Evolutionary conservation across 1,139 yeast genomes (phyloP), one percentile per base, ranked within the genome.

Genomic region (Geotrichum fermentans): DNA sequence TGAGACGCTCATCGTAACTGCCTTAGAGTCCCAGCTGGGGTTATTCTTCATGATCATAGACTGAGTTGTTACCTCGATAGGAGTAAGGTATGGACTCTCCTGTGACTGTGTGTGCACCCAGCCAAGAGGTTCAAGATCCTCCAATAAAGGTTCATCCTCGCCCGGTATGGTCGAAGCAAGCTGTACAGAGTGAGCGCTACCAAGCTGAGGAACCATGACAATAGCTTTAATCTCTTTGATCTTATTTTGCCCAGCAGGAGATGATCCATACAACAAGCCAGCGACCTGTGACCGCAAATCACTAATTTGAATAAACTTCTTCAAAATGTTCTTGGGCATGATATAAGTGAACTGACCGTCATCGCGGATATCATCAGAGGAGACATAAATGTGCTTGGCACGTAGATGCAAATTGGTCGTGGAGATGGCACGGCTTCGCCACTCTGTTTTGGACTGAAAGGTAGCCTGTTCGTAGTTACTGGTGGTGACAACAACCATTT

Each of bases 401-500:
- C 96, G 79, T 61, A 85, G 69, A 59, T 83, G 83, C 45, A 92
- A 70, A 57, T 80, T 76, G 45, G 86, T 77, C 0, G 95, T 77
- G 1, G 95, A 82, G 50, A 94, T 78, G 0, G 97, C 97, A 39
- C 95, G 72, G 52, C 77, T 77, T 58, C 97, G 77, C 99, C 99
- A 92, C 63, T 90, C 96, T 36, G 89, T 82, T 63, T 82, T 83
- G 2, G 97, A 87, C 38, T 82, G 75, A 62, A 92, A 92, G 2
- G 83, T 70, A 70, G 80, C 83, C 58, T 88, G 95, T 61, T 89
- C 98, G 62, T 86, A 90, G 57, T 81, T 81, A 18, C 94, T 81
- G 0, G 98, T 89, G 0, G 97, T 89, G 18, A 92, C 96, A 0
- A 96, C 94, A 35, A 85, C 83, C 61, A 94, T 90, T 60, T 90